phyloP scores from a whole-genome alignment of 768 basidiomycete species.

The Pleurotus giganteus region DNA sequence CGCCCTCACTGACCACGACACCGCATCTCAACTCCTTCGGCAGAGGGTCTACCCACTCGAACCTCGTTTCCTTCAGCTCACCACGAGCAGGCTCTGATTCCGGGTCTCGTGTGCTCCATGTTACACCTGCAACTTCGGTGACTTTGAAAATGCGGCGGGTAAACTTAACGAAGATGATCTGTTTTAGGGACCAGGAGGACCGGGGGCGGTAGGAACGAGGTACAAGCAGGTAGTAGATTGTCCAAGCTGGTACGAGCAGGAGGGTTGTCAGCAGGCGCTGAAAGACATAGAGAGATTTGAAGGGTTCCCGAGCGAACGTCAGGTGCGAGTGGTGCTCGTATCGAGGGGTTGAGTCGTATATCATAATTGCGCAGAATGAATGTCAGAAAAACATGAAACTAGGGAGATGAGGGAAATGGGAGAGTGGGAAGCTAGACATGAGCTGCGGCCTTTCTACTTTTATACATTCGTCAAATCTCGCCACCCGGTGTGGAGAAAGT shows the following conservation, averaged over 20 bases:
- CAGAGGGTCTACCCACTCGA: constrained; percentile 47
- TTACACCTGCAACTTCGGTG: constrained; percentile 55
- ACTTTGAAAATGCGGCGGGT: constrained; percentile 51
- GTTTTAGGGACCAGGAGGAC: constrained; percentile 46
- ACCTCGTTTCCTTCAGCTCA: constrained; percentile 42
- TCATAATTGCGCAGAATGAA: too few relatives aligned
- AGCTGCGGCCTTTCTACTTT: too few relatives aligned
- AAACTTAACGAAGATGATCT: constrained; percentile 51
- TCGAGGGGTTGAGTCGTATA: constrained; percentile 20
- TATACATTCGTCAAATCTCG: too few relatives aligned
- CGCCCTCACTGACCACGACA: constrained; percentile 27
- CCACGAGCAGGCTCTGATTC: constrained; percentile 28
- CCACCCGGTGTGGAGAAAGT: too few relatives aligned
- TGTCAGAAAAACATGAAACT: too few relatives aligned
- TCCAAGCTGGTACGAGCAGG: constrained; percentile 45
- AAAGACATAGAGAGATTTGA: constrained; percentile 45
- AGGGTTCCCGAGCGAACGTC: constrained; percentile 42
- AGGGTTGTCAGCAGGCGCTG: constrained; percentile 49
- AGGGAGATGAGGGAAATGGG: too few relatives aligned
- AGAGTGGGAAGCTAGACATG: too few relatives aligned
- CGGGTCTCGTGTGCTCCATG: constrained; percentile 49
- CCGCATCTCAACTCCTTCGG: constrained; percentile 38
- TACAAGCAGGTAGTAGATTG: constrained; percentile 37
- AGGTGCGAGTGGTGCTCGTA: constrained; percentile 43
- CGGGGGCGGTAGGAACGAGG: constrained; percentile 46